Evolutionary conservation across 2,329 filamentous ascomycete genomes (phyloP).

Genomic region (Colletotrichum sp.): DNA sequence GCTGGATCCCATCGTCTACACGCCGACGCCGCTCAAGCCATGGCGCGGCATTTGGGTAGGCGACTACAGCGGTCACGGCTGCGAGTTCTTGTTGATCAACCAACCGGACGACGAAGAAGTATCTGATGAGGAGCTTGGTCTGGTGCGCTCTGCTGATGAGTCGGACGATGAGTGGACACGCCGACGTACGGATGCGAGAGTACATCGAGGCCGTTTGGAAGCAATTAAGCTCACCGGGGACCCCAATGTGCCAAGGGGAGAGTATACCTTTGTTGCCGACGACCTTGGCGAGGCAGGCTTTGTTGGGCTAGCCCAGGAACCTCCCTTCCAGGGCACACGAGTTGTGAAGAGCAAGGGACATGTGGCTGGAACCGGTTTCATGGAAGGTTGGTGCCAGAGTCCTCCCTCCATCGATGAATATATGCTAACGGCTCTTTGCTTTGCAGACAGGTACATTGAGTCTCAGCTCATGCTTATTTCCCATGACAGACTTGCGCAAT

Average conservation of each 20-base stretch:
- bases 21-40: slow-evolving; percentile 78
- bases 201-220: slow-evolving; percentile 73
- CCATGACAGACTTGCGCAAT: slow-evolving; percentile 78
- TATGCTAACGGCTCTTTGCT: neutral
- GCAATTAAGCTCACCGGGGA: slow-evolving; percentile 94
- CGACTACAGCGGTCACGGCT: slow-evolving; percentile 87
- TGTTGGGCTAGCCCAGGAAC: slow-evolving; percentile 67
- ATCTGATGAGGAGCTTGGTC: slow-evolving; percentile 43
- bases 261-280: slow-evolving; percentile 80
- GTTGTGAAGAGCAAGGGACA: slow-evolving; percentile 79
- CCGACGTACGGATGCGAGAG: slow-evolving; percentile 49
- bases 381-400: slow-evolving; percentile 63
- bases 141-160: slow-evolving; percentile 46
- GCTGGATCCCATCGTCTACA: slow-evolving; percentile 77
- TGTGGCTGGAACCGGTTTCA: slow-evolving; percentile 76
- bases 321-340: slow-evolving; percentile 74
- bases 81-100: slow-evolving; percentile 83
- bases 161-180: slow-evolving; percentile 49
- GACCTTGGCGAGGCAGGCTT: slow-evolving; percentile 75
- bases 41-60: slow-evolving; percentile 93
- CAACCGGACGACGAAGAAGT: slow-evolving; percentile 68
- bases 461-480: slow-evolving; percentile 81
- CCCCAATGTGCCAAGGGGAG: slow-evolving; percentile 84
- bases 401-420: neutral
- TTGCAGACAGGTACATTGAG: slow-evolving; percentile 74